A percentile compares a stretch with the other conserved stretches of the same genome.
phyloP scores from a whole-genome alignment of 768 basidiomycete genomes.

The Tremella fuciformis region DNA sequence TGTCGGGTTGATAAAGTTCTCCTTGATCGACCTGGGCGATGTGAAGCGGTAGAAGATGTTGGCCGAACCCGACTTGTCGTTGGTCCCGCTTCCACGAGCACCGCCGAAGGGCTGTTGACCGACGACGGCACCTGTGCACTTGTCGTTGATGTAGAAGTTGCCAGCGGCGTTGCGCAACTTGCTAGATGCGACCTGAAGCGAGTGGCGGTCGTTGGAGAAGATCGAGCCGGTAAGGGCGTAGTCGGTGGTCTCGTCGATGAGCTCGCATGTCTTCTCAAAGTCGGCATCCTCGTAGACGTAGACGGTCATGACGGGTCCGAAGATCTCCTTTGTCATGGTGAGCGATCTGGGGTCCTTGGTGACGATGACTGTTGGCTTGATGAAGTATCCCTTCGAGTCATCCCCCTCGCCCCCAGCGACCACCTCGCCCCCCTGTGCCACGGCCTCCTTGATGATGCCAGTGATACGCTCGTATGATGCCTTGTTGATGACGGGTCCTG shows the following conservation, averaged over 20 bases:
- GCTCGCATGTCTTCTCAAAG: conserved; percentile 77
- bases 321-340: conserved; percentile 93
- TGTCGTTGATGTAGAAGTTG: conserved; percentile 95
- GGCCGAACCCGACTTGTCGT: conserved; percentile 93
- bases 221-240: conserved; percentile 96
- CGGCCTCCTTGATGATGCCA: conserved; percentile 79
- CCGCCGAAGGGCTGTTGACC: conserved; percentile 99
- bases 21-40: conserved; percentile 93
- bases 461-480: conserved; percentile 85
- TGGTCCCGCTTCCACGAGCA: conserved; percentile 85
- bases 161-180: conserved; percentile 85
- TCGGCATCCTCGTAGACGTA: conserved; percentile 85
- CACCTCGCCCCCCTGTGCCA: conserved; percentile 81
- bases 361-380: conserved; percentile 90
- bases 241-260: conserved; percentile 78
- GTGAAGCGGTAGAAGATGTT: conserved; percentile 64
- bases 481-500: conserved; percentile 92
- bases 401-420: conserved; percentile 68
- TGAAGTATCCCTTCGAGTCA: conserved; percentile 79
- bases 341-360: conserved; percentile 84
- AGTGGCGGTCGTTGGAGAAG: conserved; percentile 77
- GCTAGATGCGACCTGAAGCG: conserved; percentile 74
- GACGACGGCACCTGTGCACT: conserved; percentile 67
- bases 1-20: conserved; percentile 83
- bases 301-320: conserved; percentile 91